Conservation (phyloP, 257 asterid genomes). For the Solanum etuberosum region DNA sequence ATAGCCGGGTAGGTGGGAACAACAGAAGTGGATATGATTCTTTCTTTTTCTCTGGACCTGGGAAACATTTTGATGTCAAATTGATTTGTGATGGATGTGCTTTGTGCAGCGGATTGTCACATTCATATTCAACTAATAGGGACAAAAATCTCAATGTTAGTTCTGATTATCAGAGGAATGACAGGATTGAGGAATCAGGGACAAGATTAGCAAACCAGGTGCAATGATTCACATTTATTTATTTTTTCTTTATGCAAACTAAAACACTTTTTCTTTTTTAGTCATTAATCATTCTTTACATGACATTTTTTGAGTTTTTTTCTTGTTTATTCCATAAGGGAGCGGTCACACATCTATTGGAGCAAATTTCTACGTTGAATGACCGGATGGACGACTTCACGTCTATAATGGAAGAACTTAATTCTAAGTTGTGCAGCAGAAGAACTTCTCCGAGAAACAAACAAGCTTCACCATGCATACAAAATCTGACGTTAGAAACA, state of each 20-base stretch:
- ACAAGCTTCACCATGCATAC: constrained; percentile 40
- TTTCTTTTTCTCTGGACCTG: not conserved
- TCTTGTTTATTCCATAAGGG: constrained; percentile 26
- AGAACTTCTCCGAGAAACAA: constrained; percentile 38
- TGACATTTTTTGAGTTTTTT: not conserved
- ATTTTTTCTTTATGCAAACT: not conserved
- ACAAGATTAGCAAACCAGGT: constrained; percentile 44
- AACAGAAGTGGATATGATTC: not conserved
- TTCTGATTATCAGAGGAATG: constrained; percentile 30
- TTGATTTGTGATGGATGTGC: not conserved
- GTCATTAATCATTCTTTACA: not conserved
- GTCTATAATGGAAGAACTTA: constrained; percentile 62
- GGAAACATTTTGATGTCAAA: not conserved
- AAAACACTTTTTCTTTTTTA: not conserved
- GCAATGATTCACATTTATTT: not conserved
- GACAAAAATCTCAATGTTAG: constrained; percentile 38
- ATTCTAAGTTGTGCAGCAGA: constrained; percentile 43
- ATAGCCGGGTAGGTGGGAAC: not conserved
- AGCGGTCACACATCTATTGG: constrained; percentile 59
- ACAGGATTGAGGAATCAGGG: constrained; percentile 31
- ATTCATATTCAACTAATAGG: constrained; percentile 68
- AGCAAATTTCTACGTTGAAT: constrained; percentile 72
- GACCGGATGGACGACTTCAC: constrained; percentile 92
- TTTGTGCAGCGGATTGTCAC: constrained; percentile 69
- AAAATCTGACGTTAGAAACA: constrained; percentile 30